Evolutionary conservation across 805 yeast genomes (phyloP).

Genomic region (Sugiyamaella mastotermitis): DNA sequence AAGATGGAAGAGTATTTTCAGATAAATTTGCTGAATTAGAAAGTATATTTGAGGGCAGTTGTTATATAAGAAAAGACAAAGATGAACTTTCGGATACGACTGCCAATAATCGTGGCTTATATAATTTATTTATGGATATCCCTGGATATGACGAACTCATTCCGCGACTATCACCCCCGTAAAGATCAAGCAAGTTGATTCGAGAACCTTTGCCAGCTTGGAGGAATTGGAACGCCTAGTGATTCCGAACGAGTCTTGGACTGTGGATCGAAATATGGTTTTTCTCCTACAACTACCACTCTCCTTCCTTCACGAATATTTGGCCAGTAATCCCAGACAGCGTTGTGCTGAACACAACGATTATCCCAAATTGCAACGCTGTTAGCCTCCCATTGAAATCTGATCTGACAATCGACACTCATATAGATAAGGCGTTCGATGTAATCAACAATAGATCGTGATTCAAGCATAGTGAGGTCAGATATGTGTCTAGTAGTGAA

Average conservation of each 20-base stretch:
- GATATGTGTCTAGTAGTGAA: constrained; percentile 50
- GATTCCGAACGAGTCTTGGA: background rate
- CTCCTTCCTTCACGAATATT: constrained; percentile 28
- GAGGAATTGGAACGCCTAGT: no score
- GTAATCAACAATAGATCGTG: constrained; percentile 41
- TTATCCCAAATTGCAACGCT: constrained; percentile 78
- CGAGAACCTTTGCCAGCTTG: no score
- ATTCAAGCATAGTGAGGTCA: constrained; percentile 47
- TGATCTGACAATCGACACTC: constrained; percentile 28
- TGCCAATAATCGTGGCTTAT: no score
- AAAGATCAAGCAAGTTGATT: no score
- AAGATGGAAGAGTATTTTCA: no score
- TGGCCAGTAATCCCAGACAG: constrained; percentile 48
- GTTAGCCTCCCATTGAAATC: constrained; percentile 52
- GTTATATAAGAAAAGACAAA: no score
- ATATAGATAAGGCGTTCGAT: constrained; percentile 44
- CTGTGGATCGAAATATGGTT: constrained; percentile 25
- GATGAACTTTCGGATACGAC: no score
- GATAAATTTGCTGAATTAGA: no score
- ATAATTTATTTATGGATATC: no score
- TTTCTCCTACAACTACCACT: constrained; percentile 26
- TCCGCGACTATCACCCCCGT: no score
- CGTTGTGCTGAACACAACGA: constrained; percentile 59
- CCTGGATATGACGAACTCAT: no score
- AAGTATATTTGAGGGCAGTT: no score